These are phyloP conservation scores for Oryza coarctata DNA, from an alignment of 176 grass and related monocot genomes.

Conservation along the genomic window DNA sequence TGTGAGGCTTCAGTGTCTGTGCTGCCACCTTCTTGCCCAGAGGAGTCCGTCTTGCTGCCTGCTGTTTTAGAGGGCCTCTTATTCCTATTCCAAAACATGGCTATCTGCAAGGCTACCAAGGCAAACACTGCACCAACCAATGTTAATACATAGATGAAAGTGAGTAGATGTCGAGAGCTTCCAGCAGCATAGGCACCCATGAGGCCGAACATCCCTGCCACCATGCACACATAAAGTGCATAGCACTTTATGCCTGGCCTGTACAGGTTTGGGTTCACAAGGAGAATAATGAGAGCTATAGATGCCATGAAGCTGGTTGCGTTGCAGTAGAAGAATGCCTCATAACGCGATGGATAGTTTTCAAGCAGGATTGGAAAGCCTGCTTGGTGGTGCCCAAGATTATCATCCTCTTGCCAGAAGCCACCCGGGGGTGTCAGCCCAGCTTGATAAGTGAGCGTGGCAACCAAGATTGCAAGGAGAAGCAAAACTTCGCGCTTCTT, in stretches of 20 bases:
- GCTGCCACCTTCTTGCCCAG: neutral
- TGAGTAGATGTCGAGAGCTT: constrained; percentile 28
- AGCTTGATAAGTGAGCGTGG: constrained; percentile 51
- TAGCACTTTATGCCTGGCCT: constrained; percentile 26
- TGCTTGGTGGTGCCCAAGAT: neutral
- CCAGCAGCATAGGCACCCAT: constrained; percentile 53
- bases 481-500: constrained; percentile 35
- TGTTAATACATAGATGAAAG: constrained; percentile 38
- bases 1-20: neutral
- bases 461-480: constrained; percentile 42
- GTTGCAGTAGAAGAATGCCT: constrained; percentile 57
- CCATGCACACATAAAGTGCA: constrained; percentile 41
- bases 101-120: constrained; percentile 14
- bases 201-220: constrained; percentile 26
- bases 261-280: constrained; percentile 44
- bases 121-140: constrained; percentile 22
- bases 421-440: constrained; percentile 50
- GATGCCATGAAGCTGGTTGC: constrained; percentile 54
- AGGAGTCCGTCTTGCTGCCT: neutral
- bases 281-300: constrained; percentile 43
- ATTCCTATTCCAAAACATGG: neutral
- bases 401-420: constrained; percentile 21
- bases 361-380: constrained; percentile 40
- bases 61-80: no score
- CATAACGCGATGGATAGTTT: constrained; percentile 13